Conservation (phyloP, 208 protist genomes). For the Crithidia thermophila region DNA sequence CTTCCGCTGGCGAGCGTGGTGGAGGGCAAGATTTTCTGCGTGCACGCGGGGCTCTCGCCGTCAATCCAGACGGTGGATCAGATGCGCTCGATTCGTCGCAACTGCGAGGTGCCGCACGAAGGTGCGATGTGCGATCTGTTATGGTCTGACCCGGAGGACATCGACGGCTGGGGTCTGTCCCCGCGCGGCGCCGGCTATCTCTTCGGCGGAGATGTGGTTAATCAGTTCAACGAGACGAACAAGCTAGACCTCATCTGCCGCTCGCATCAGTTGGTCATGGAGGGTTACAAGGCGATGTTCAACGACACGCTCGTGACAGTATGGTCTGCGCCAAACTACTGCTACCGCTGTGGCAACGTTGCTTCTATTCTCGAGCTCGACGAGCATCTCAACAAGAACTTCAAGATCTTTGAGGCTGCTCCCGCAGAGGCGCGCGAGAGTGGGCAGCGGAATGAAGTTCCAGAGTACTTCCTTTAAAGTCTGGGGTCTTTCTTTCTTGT, state of each 20-base stretch:
- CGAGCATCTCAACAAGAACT: conserved; percentile 97
- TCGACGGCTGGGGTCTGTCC: conserved; percentile 97
- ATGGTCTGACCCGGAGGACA: conserved; percentile 97
- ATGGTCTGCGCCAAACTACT: conserved; percentile 97
- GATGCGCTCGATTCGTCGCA: conserved; percentile 96
- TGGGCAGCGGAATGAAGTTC: conserved; percentile 64
- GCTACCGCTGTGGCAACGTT: conserved; percentile 98
- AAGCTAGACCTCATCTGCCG: conserved; percentile 94
- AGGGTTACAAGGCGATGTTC: conserved; percentile 96
- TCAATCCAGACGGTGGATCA: conserved; percentile 97
- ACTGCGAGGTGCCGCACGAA: conserved; percentile 98
- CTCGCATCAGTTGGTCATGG: conserved; percentile 97
- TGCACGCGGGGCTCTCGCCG: conserved; percentile 99
- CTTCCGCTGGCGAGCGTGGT: conserved; percentile 98
- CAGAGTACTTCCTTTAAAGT: conserved; percentile 81
- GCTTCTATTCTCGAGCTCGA: conserved; percentile 98
- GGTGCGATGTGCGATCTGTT: conserved; percentile 99
- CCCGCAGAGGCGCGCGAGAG: conserved; percentile 93
- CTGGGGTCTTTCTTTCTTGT: conserved; percentile 1
- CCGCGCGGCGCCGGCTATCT: conserved; percentile 99
- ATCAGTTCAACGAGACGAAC: conserved; percentile 95
- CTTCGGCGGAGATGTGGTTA: conserved; percentile 98
- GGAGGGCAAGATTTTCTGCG: conserved; percentile 98
- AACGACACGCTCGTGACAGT: conserved; percentile 95
- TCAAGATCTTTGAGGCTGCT: conserved; percentile 99